Evolutionary conservation across 225 moss, liverwort and hornwort species (phyloP), one percentile per base, ranked within the genome.

Genomic region (Bryum argenteum): DNA sequence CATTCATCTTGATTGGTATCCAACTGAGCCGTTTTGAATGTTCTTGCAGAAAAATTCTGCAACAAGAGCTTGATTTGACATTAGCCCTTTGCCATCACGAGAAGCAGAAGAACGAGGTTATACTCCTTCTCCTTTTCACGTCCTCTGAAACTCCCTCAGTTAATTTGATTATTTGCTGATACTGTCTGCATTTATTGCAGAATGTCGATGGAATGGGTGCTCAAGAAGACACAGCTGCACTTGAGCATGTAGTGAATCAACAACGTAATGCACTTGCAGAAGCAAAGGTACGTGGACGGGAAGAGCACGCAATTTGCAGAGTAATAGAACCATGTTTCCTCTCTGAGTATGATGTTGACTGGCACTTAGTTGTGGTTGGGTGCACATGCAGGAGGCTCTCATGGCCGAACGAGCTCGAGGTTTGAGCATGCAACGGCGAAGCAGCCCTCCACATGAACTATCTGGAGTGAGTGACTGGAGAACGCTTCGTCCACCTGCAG

Each of bases 51-150:
- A 91, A 83, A 74, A 86, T 83, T 44, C 58, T 97, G 55, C 91
- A 92, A 68, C 90, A 94, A 69, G 97, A 97, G 77, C 89, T 94
- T 33, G 97, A 97, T 71, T 63, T 83, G 24, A 94, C 94, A 53
- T 85, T 94, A 79, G 92, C 97, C 38, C 92, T 97, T 39, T 97
- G 97, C 81, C 87, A 97, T 64, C 89, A 92, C 21, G 97, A 97
- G 79, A 97, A 94, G 82, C 97, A 94, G 67, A 97, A 89, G 79
- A 97, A 97, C 61, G 97, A 96, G 78, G 96, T 93, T 70, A 79
- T 71, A 60, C 33, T 4, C 12, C 13, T 26, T 24, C 59, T 16
- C 18, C 61, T 48, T 43, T 55, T 33, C 5, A 52, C 7, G 33
- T 33, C 7, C 33, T 33, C 4, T 0, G 4, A 33, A 4, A 5